Conservation (phyloP, 2,329 filamentous ascomycete species). For the Blastomyces emzantsi region DNA sequence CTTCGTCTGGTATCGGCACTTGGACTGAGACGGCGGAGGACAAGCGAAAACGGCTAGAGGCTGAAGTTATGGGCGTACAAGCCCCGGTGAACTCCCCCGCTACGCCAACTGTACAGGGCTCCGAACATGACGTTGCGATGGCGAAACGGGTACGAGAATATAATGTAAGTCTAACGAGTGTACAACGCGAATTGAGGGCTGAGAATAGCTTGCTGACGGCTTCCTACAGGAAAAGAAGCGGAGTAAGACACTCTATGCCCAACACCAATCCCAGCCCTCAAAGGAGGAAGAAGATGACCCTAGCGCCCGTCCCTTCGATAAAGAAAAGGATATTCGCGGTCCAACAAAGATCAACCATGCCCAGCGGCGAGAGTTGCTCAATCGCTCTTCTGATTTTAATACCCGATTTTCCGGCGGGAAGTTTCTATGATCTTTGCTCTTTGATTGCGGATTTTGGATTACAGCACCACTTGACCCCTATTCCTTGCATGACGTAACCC, state of each 20-base stretch:
- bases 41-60: constrained; percentile 67
- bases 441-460: not conserved
- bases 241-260: constrained; percentile 15
- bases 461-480: not conserved
- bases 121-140: constrained; percentile 11
- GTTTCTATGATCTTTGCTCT: constrained; percentile 34
- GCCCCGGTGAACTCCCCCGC: constrained; percentile 20
- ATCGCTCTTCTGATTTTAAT: constrained; percentile 70
- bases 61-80: constrained; percentile 68
- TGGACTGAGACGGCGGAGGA: constrained; percentile 91
- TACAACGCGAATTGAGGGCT: not conserved
- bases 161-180: constrained; percentile 16
- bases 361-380: constrained; percentile 69
- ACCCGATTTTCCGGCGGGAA: constrained; percentile 69
- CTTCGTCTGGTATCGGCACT: constrained; percentile 44
- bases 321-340: constrained; percentile 85
- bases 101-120: not conserved
- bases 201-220: not conserved
- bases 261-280: constrained; percentile 27
- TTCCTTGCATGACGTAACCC: not conserved
- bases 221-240: constrained; percentile 15
- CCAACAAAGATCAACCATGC: constrained; percentile 61
- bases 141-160: constrained; percentile 16
- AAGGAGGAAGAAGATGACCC: constrained; percentile 80
- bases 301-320: constrained; percentile 77